phyloP scores from a whole-genome alignment of 2,329 filamentous ascomycete species.

The Nigrospora oryzae region DNA sequence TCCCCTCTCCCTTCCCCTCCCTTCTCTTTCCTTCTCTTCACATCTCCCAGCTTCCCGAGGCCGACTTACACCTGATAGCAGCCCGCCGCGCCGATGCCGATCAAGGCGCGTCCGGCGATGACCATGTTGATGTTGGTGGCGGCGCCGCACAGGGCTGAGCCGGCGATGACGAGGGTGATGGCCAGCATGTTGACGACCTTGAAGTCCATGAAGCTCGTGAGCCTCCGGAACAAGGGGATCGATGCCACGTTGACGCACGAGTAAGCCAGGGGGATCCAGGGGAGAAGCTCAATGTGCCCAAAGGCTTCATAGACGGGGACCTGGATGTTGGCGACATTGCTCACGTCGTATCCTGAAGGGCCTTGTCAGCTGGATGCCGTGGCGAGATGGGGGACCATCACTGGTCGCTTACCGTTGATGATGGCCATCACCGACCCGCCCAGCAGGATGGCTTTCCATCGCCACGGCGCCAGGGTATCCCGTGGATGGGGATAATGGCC shows the following conservation, averaged over 20 bases:
- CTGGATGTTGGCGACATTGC: constrained; percentile 46
- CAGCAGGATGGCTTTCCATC: constrained; percentile 10
- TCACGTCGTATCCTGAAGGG: constrained; percentile 28
- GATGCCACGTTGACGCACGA: constrained; percentile 22
- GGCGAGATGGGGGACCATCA: background rate
- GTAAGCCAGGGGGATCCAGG: constrained; percentile 29
- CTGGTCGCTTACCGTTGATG: constrained; percentile 9
- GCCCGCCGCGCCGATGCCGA: constrained; percentile 19
- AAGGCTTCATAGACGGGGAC: constrained; percentile 46
- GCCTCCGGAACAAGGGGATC: constrained; percentile 23
- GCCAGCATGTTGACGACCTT: constrained; percentile 17
- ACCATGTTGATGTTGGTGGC: constrained; percentile 18
- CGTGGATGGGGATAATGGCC: background rate
- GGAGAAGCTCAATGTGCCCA: constrained; percentile 25
- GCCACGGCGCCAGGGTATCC: constrained; percentile 9
- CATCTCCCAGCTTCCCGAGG: background rate
- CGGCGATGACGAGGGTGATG: constrained; percentile 17
- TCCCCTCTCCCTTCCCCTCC: background rate
- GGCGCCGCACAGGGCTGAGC: constrained; percentile 19
- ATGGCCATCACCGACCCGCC: constrained; percentile 11
- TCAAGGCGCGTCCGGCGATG: constrained; percentile 22
- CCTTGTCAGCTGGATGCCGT: background rate
- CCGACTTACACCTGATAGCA: constrained; percentile 21
- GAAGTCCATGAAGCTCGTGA: constrained; percentile 23
- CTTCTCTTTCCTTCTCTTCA: too few relatives aligned